These are phyloP conservation scores for Skeletonema marinoi DNA, from an alignment of 108 stramenopile species.

Conservation along the genomic window DNA sequence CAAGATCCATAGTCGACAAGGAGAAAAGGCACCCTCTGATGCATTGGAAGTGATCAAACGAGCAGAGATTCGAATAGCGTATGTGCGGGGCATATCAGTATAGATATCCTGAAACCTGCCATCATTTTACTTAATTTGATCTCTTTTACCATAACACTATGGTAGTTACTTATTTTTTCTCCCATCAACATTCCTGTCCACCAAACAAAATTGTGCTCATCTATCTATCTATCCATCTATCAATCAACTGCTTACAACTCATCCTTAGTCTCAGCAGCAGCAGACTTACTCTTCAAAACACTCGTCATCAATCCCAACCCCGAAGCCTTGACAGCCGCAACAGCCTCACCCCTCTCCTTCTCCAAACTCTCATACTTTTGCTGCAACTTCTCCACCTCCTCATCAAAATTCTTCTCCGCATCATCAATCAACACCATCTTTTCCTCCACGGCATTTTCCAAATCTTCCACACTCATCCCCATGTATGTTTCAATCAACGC, in stretches of 20 bases:
- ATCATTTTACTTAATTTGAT: not conserved
- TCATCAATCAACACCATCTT: slow-evolving; percentile 61
- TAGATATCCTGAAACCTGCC: not conserved
- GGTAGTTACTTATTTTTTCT: not conserved
- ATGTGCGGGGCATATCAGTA: slow-evolving; percentile 33
- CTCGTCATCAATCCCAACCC: slow-evolving; percentile 88
- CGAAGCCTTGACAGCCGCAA: slow-evolving; percentile 70
- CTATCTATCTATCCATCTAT: too few species aligned
- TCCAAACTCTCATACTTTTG: slow-evolving; percentile 58
- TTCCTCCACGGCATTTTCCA: slow-evolving; percentile 47
- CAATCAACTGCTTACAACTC: slow-evolving; percentile 52
- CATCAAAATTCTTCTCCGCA: slow-evolving; percentile 63
- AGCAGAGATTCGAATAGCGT: slow-evolving; percentile 39
- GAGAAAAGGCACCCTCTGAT: slow-evolving; percentile 9
- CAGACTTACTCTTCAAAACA: slow-evolving; percentile 69
- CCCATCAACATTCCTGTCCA: too few species aligned
- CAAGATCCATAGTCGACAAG: slow-evolving; percentile 39
- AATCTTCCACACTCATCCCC: slow-evolving; percentile 54
- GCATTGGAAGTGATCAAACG: slow-evolving; percentile 56
- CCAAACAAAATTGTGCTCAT: too few species aligned
- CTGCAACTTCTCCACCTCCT: slow-evolving; percentile 66
- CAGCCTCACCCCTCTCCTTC: slow-evolving; percentile 63
- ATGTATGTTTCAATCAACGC: slow-evolving; percentile 52
- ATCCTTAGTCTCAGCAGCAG: slow-evolving; percentile 51
- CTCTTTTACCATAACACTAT: not conserved